Evolutionary conservation across 2,329 filamentous ascomycete genomes (phyloP), one percentile per base, ranked within the genome.

Genomic region (Colletotrichum tropicicola): DNA sequence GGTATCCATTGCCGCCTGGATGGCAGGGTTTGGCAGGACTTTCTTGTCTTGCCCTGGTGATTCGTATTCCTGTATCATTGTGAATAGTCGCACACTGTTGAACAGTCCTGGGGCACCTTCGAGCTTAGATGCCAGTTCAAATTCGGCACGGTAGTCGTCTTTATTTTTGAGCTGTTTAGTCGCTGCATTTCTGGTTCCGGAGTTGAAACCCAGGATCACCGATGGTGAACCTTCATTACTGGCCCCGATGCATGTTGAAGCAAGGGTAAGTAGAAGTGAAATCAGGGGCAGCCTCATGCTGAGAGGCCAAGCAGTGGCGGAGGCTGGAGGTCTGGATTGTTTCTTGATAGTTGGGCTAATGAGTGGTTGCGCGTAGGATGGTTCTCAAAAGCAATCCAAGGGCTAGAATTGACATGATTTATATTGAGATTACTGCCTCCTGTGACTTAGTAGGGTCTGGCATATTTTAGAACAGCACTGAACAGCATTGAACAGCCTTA

Each of bases 21-120:
- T 82, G 37, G 92, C 92, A 75, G 89, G 82, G 71, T 94, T 75
- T 21, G 91, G 90, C 74, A 92, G 13, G 21, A 30, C 41, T 6
- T 4, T 6, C 37, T 12, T 17, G n/a, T 21, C 17, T 21, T 13
- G 32, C 37, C 9, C 32, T 19, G 6, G 23, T 23, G 19, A 25
- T 17, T 21, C 15, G 41, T 10, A 8, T 10, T 44, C 41, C 17
- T 55, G 15, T 6, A 44, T 21, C 37, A 55, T 44, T 12, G 52
- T 45, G 52, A 28, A 55, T 12, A 55, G 52, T 2, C 52, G 37
- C n/a, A 55, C 37, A n/a, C 52, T 55, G 52, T 55, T 45, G 52
- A 55, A 55, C n/a, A 10, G 8, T 6, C 21, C 52, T 12, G 52
- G 35, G 5, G 27, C 19, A 3, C 27, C 52, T 6, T 30, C 9